Evolutionary conservation across 176 grass and related monocot genomes (phyloP).

Genomic region (Carex cristatella): DNA sequence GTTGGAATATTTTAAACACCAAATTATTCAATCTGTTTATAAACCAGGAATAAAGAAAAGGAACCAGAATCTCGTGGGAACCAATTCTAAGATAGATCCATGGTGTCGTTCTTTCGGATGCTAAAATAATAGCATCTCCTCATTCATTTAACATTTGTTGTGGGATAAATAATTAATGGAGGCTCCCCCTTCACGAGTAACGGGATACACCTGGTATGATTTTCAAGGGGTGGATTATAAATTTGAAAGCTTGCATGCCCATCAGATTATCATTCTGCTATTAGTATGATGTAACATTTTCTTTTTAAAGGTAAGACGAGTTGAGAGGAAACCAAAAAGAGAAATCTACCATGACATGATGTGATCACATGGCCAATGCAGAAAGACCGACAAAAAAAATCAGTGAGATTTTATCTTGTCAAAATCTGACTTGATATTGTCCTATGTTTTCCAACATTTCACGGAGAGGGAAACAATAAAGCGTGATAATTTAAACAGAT

Average conservation of each 20-base stretch:
- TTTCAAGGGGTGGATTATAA: too few species aligned
- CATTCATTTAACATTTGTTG: neutral
- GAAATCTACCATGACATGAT: too few species aligned
- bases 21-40: neutral
- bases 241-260: too few species aligned
- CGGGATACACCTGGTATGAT: neutral
- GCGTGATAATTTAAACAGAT: neutral
- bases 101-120: neutral
- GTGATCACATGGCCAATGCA: too few species aligned
- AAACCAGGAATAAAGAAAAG: neutral
- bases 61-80: neutral
- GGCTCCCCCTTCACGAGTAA: neutral
- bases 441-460: too few species aligned
- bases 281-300: too few species aligned
- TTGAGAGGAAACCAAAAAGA: neutral
- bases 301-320: neutral
- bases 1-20: neutral
- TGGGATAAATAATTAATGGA: neutral
- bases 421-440: too few species aligned
- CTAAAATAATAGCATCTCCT: neutral
- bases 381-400: too few species aligned
- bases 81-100: neutral
- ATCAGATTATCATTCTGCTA: neutral
- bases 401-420: too few species aligned
- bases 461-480: too few species aligned